phyloP scores from a whole-genome alignment of 2,329 filamentous ascomycete genomes.

The Aspergillus ochraceoroseus region DNA sequence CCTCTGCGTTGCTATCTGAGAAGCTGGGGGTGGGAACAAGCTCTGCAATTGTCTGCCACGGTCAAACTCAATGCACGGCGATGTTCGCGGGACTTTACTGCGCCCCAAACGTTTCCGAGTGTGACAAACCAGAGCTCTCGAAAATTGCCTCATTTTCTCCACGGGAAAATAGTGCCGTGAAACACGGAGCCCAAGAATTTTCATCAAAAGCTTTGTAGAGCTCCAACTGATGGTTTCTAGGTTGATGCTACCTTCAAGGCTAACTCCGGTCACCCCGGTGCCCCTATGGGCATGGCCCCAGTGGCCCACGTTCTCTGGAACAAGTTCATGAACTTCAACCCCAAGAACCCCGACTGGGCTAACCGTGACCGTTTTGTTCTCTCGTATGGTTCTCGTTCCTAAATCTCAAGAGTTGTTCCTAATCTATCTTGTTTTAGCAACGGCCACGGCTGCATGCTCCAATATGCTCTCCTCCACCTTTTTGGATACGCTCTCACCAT shows the following conservation, averaged over 20 bases:
- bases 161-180: no score
- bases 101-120: no score
- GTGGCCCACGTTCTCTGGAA: conserved; percentile 96
- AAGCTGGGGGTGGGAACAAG: conserved; percentile 1
- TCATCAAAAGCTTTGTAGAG: not conserved
- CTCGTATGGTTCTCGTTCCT: conserved; percentile 64
- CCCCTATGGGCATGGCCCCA: conserved; percentile 95
- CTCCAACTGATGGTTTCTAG: conserved; percentile 47
- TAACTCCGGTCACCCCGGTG: conserved; percentile 98
- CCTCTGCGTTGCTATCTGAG: not conserved
- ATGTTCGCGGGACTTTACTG: no score
- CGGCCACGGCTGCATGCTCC: conserved; percentile 98
- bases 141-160: not conserved
- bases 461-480: conserved; percentile 95
- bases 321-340: conserved; percentile 99
- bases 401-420: conserved; percentile 8
- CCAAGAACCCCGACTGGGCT: conserved; percentile 94
- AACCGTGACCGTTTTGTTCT: conserved; percentile 99
- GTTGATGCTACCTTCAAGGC: conserved; percentile 94
- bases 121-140: no score
- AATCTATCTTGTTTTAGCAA: conserved; percentile 57
- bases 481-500: conserved; percentile 84
- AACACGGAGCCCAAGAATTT: no score
- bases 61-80: not conserved
- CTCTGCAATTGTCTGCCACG: not conserved